Evolutionary conservation across 1,139 yeast genomes (phyloP).

Genomic region (Komagataea norvegica): DNA sequence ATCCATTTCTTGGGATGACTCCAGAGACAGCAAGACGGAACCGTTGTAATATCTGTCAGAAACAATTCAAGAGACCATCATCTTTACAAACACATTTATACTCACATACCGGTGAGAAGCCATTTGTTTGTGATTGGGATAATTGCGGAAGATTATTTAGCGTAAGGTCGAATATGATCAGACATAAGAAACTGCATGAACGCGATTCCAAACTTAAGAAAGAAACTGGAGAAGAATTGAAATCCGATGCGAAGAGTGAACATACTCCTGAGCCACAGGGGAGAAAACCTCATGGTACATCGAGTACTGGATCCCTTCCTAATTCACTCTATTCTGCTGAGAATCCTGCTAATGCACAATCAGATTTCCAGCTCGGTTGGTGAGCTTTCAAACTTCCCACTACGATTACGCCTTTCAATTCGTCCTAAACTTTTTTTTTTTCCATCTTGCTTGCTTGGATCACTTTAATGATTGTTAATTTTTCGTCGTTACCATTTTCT

Average conservation of each 20-base stretch:
- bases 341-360: background rate
- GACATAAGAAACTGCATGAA: slow-evolving; percentile 68
- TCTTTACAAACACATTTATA: slow-evolving; percentile 76
- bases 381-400: too few species aligned
- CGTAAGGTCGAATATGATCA: slow-evolving; percentile 74
- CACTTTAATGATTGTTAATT: too few species aligned
- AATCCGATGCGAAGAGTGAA: background rate
- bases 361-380: slow-evolving; percentile 11
- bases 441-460: too few species aligned
- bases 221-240: background rate
- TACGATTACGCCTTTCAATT: too few species aligned
- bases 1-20: slow-evolving; percentile 23
- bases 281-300: too few species aligned
- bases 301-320: slow-evolving; percentile 3
- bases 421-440: too few species aligned
- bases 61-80: slow-evolving; percentile 76
- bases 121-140: slow-evolving; percentile 61
- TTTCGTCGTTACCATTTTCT: too few species aligned
- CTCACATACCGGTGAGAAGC: slow-evolving; percentile 85
- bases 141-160: slow-evolving; percentile 69
- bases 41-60: slow-evolving; percentile 63
- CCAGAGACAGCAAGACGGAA: slow-evolving; percentile 29
- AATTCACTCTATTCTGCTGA: slow-evolving; percentile 1
- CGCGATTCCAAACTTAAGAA: slow-evolving; percentile 28
- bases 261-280: background rate